Conservation (phyloP, 345 rosid species). For the Salix koriyanagi region DNA sequence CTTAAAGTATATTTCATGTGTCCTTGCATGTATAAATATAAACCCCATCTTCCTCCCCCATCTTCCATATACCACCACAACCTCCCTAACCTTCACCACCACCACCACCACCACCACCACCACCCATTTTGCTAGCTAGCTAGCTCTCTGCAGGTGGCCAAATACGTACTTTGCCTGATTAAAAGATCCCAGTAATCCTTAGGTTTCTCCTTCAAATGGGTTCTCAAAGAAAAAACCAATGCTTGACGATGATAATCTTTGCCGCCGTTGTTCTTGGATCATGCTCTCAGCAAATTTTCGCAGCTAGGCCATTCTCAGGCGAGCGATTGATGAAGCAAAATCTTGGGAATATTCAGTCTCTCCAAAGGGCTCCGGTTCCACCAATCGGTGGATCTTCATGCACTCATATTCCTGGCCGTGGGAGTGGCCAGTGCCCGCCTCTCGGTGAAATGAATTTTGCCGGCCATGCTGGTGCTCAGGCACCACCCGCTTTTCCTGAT, state of each 20-base stretch:
- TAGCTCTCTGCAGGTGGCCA: background rate
- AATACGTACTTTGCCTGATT: background rate
- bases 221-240: background rate
- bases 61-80: background rate
- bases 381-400: conserved; percentile 28
- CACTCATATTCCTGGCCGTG: conserved; percentile 28
- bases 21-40: background rate
- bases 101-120: background rate
- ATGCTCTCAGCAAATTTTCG: conserved; percentile 7
- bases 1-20: background rate
- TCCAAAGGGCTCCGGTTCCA: conserved; percentile 36
- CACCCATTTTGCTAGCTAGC: background rate
- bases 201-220: conserved; percentile 1
- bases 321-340: background rate
- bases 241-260: background rate
- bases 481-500: conserved; percentile 14
- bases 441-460: conserved; percentile 25
- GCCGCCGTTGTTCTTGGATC: background rate
- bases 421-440: conserved; percentile 26
- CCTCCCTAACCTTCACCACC: background rate
- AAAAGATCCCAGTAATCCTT: background rate
- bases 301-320: conserved; percentile 26
- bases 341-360: conserved; percentile 24
- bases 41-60: background rate
- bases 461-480: background rate